These are phyloP conservation scores for Kwoniella shivajii DNA, from an alignment of 1,284 basidiomycete species.

Conservation along the genomic window DNA sequence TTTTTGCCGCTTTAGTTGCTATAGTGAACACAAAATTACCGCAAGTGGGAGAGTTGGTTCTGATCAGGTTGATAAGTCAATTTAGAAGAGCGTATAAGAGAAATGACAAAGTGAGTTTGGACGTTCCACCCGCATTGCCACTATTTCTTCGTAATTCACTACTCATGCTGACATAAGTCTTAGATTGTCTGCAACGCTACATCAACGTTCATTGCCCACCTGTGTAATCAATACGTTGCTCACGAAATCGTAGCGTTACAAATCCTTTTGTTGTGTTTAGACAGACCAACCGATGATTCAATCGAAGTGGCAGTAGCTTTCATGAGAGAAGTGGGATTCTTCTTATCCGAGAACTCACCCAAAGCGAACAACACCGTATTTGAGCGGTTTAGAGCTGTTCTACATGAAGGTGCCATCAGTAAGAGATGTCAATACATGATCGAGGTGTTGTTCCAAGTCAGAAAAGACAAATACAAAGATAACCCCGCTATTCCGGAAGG, in stretches of 20 bases:
- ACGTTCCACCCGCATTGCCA: background rate
- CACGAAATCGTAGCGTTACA: conserved; percentile 94
- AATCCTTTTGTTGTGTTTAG: conserved; percentile 89
- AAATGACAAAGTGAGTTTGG: conserved; percentile 83
- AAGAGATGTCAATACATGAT: conserved; percentile 99
- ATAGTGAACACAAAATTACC: conserved; percentile 98
- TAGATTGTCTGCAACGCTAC: conserved; percentile 90
- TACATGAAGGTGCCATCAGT: conserved; percentile 93
- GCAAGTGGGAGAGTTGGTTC: conserved; percentile 88
- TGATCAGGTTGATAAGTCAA: conserved; percentile 88
- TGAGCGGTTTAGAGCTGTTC: conserved; percentile 92
- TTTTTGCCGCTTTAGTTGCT: conserved; percentile 90
- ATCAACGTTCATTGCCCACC: conserved; percentile 93
- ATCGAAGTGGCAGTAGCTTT: conserved; percentile 98
- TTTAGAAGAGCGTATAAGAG: conserved; percentile 94
- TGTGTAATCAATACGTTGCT: conserved; percentile 93
- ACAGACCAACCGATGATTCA: conserved; percentile 94
- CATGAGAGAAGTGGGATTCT: conserved; percentile 95
- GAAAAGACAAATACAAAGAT: conserved; percentile 98
- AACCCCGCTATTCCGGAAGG: conserved; percentile 92
- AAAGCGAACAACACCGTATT: conserved; percentile 91
- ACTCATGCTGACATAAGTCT: background rate
- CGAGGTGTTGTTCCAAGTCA: conserved; percentile 95
- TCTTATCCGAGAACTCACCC: conserved; percentile 88
- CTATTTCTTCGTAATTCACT: background rate